Conservation (phyloP, 1,284 basidiomycete genomes). For the Ganoderma multipileum region DNA sequence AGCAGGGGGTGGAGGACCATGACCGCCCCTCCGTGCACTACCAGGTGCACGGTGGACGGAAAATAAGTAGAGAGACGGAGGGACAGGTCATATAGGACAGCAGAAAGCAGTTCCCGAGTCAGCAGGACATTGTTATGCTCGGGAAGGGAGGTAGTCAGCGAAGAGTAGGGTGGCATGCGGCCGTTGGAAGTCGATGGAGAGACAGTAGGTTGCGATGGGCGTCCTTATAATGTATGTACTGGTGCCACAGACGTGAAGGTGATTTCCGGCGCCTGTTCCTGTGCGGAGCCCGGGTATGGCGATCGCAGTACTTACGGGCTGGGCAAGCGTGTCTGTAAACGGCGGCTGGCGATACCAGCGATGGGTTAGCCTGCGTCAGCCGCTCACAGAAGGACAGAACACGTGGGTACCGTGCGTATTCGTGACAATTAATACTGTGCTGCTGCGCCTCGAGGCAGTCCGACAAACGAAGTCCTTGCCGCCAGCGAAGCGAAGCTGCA, state of each 20-base stretch:
- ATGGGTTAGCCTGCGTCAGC: neutral
- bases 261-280: neutral
- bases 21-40: constrained; percentile 71
- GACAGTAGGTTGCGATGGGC: neutral
- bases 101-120: constrained; percentile 43
- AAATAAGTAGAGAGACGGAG: constrained; percentile 50
- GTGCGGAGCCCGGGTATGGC: neutral
- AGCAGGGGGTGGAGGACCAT: constrained; percentile 65
- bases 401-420: neutral
- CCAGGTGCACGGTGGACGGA: constrained; percentile 55
- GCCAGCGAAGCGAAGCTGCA: neutral
- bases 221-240: neutral
- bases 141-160: constrained; percentile 6
- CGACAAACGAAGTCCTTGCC: constrained; percentile 3
- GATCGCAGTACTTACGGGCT: neutral
- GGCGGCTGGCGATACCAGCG: neutral
- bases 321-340: neutral
- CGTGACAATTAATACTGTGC: neutral
- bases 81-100: constrained; percentile 59
- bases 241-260: neutral
- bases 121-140: constrained; percentile 46
- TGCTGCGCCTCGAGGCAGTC: constrained; percentile 4
- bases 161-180: neutral
- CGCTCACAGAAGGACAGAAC: neutral
- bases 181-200: neutral